Conservation (phyloP, 2,329 filamentous ascomycete species). For the Talaromyces sp. region DNA sequence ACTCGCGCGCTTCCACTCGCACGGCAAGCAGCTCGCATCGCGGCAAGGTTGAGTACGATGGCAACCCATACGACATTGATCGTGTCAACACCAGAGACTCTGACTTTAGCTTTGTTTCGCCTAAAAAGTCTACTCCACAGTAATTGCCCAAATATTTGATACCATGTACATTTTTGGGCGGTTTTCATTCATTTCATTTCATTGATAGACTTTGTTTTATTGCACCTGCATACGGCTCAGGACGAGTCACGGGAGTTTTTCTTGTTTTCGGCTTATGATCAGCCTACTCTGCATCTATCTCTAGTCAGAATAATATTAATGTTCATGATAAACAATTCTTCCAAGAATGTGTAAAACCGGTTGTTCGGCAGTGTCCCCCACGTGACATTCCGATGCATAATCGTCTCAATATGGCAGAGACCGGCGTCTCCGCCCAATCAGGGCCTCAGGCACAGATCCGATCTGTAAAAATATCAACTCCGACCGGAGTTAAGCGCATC, state of each 20-base stretch:
- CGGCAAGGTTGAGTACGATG: slow-evolving; percentile 36
- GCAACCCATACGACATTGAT: slow-evolving; percentile 45
- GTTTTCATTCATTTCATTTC: background rate
- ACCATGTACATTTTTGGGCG: background rate
- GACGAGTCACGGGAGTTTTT: slow-evolving; percentile 9
- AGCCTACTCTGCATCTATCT: background rate
- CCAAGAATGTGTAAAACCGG: background rate
- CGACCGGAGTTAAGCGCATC: background rate
- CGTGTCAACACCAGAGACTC: slow-evolving; percentile 42
- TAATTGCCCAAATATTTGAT: too few species aligned
- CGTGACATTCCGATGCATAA: slow-evolving; percentile 1
- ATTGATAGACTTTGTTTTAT: background rate
- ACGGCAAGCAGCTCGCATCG: slow-evolving; percentile 22
- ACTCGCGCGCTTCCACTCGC: slow-evolving; percentile 28
- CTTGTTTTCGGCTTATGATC: background rate
- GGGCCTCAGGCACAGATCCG: background rate
- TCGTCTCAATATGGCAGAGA: background rate
- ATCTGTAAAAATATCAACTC: background rate
- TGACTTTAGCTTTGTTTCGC: slow-evolving; percentile 11
- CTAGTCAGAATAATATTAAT: background rate
- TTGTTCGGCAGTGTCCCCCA: background rate
- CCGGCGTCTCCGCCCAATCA: background rate
- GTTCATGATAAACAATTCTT: background rate
- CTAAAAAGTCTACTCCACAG: slow-evolving; percentile 1
- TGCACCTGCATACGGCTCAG: slow-evolving; percentile 15